Evolutionary conservation across 805 yeast genomes (phyloP).

Genomic region (Teunomyces stri): DNA sequence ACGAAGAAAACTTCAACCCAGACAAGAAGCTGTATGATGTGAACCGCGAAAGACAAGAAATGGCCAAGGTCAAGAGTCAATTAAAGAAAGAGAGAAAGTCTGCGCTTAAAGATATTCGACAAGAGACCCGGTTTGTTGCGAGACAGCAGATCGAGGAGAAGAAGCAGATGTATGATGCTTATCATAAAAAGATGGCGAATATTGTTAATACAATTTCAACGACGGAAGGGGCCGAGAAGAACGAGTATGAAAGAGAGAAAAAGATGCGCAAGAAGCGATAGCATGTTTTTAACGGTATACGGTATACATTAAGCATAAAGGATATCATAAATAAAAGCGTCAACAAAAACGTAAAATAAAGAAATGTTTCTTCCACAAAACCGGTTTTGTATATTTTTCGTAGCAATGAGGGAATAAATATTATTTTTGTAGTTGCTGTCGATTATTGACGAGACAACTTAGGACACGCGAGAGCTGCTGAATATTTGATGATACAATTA

Average conservation of each 20-base stretch:
- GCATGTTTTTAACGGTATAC: background rate
- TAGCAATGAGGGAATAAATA: background rate
- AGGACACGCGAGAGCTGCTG: background rate
- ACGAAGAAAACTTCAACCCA: constrained; percentile 94
- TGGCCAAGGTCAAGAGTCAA: constrained; percentile 77
- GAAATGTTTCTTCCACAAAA: background rate
- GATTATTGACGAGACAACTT: background rate
- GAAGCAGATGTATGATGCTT: constrained; percentile 69
- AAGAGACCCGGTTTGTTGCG: constrained; percentile 82
- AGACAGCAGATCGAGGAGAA: constrained; percentile 79
- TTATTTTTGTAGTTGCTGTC: background rate
- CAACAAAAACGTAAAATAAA: background rate
- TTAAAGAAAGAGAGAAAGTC: constrained; percentile 89
- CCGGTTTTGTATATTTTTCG: background rate
- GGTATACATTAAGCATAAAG: background rate
- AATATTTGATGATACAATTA: background rate
- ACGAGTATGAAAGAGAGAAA: constrained; percentile 86
- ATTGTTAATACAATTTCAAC: constrained; percentile 86
- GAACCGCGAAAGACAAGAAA: constrained; percentile 76
- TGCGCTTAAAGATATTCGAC: constrained; percentile 85
- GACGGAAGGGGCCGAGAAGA: constrained; percentile 93
- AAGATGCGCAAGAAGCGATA: constrained; percentile 49
- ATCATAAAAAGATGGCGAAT: constrained; percentile 86
- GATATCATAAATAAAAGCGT: background rate
- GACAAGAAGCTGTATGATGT: constrained; percentile 90